These are phyloP conservation scores for Skeletonema tropicum DNA, from an alignment of 108 stramenopile species.

Conservation along the genomic window DNA sequence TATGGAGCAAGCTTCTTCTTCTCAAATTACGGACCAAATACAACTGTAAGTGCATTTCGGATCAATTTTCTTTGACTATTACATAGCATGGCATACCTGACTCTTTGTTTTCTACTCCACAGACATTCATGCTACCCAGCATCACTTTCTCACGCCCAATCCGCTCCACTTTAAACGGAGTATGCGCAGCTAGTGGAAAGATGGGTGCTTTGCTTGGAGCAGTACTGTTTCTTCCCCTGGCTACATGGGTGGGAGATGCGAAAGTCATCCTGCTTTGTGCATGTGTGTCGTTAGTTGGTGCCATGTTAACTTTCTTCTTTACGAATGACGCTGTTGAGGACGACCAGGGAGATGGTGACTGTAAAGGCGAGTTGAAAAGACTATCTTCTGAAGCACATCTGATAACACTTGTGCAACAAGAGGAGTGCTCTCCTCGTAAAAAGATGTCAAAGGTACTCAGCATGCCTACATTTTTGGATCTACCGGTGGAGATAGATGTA, in stretches of 20 bases:
- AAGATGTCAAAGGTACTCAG: background rate
- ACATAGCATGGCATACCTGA: background rate
- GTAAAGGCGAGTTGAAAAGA: background rate
- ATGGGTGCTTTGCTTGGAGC: constrained; percentile 72
- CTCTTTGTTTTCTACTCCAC: background rate
- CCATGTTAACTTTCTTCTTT: constrained; percentile 44
- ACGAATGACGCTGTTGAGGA: background rate
- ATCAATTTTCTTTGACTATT: background rate
- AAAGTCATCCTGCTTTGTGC: constrained; percentile 61
- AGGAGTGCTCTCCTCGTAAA: background rate
- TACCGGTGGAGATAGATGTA: background rate
- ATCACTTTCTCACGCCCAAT: constrained; percentile 71
- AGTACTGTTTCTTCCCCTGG: constrained; percentile 49
- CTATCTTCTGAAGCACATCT: background rate
- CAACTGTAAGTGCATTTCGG: constrained; percentile 56
- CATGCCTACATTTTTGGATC: constrained; percentile 43
- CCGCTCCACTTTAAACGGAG: constrained; percentile 86
- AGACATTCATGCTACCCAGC: constrained; percentile 75
- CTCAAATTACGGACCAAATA: constrained; percentile 89
- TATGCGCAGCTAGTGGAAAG: constrained; percentile 84
- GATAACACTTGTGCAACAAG: background rate
- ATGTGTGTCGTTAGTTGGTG: constrained; percentile 41
- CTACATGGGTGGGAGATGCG: constrained; percentile 46
- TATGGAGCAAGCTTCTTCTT: constrained; percentile 90
- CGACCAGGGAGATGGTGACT: background rate